Evolutionary conservation across 768 basidiomycete genomes (phyloP).

Genomic region (Lactarius hengduanensis): DNA sequence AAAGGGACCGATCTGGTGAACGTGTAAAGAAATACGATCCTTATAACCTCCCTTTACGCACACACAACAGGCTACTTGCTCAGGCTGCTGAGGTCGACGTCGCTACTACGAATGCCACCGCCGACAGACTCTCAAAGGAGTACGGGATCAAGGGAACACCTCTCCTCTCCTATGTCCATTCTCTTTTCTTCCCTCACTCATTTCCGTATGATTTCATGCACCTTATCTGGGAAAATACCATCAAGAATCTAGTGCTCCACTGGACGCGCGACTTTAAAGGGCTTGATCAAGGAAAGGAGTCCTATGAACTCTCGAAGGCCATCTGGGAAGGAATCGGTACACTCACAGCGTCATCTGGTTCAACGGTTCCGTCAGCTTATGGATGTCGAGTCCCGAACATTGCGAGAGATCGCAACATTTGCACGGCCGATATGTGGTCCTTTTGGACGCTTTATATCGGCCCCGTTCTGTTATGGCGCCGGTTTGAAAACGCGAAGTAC

Average conservation of each 20-base stretch:
- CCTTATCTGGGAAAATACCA: neutral
- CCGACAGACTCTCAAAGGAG: constrained; percentile 47
- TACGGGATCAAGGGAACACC: constrained; percentile 32
- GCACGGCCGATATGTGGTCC: constrained; percentile 31
- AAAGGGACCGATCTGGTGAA: neutral
- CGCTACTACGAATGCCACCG: constrained; percentile 29
- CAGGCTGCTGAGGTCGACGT: constrained; percentile 35
- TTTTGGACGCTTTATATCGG: neutral
- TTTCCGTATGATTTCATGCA: constrained; percentile 11
- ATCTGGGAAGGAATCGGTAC: neutral
- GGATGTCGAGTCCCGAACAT: neutral
- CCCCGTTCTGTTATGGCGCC: neutral
- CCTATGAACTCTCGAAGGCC: neutral
- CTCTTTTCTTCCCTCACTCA: neutral
- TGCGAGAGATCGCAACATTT: neutral
- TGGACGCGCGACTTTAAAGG: neutral
- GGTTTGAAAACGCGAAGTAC: neutral
- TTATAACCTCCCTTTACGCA: constrained; percentile 37
- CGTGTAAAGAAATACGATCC: constrained; percentile 30
- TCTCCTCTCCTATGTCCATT: neutral
- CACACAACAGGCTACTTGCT: constrained; percentile 34
- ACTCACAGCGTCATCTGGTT: neutral
- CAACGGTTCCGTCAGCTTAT: neutral
- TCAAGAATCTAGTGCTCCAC: neutral
- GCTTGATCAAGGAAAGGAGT: neutral